A percentile compares a stretch with the other conserved stretches of the same genome.
Conservation (phyloP, 2,329 filamentous ascomycete genomes). For the Talaromyces sp. region DNA sequence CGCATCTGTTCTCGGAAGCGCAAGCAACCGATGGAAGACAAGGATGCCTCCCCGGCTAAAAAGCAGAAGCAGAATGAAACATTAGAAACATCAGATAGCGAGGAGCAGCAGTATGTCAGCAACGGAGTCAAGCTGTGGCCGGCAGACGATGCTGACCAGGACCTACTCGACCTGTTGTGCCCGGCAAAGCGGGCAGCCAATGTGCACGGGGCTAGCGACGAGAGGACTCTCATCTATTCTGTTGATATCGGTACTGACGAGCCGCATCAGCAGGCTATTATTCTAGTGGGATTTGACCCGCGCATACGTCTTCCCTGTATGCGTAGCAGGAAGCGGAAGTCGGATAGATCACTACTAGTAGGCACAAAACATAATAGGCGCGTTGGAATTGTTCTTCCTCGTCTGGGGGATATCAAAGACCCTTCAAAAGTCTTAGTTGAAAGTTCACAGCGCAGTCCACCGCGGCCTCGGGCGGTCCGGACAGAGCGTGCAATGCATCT, state of each 20-base stretch:
- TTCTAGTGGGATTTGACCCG: conserved; percentile 38
- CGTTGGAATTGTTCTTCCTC: neutral
- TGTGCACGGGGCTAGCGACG: conserved; percentile 31
- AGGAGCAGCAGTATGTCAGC: conserved; percentile 32
- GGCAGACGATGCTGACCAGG: conserved; percentile 30
- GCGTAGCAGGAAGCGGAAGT: conserved; percentile 5
- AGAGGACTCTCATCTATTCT: conserved; percentile 37
- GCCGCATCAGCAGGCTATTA: conserved; percentile 23
- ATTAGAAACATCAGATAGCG: conserved; percentile 15
- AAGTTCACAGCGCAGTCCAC: neutral
- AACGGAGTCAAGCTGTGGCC: conserved; percentile 39
- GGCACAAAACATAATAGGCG: neutral
- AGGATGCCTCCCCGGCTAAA: conserved; percentile 2
- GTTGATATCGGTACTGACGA: conserved; percentile 18
- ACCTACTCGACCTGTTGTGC: conserved; percentile 34
- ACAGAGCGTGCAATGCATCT: conserved; percentile 10
- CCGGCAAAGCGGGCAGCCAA: conserved; percentile 28
- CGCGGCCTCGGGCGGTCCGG: conserved; percentile 1
- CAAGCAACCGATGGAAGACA: conserved; percentile 30
- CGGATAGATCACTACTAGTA: neutral
- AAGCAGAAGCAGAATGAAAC: neutral
- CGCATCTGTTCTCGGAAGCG: conserved; percentile 39
- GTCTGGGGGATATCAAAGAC: neutral
- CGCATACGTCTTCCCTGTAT: conserved; percentile 24
- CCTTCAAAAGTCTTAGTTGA: neutral